Base-by-base conservation (phyloP, 2,329 filamentous ascomycete genomes). In the Madurella fahalii region DNA sequence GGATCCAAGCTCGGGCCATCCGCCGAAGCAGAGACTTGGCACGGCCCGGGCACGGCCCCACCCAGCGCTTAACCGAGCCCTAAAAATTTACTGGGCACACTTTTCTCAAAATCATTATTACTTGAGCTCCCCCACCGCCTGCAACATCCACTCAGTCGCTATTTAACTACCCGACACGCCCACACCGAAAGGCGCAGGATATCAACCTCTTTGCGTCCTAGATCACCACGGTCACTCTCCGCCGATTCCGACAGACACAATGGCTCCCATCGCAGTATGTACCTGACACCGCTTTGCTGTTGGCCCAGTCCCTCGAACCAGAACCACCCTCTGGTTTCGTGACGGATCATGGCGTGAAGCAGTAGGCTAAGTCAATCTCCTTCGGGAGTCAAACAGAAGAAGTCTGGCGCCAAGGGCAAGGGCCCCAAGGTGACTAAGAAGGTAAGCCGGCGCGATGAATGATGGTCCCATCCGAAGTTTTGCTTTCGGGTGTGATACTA, bases 181-280 rank as follows among this genome's bases (percentile, higher is more conserved):
- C 58, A 52, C 62, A 58, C 64, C 64, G 67, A 71, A 65, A 72
- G 79, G 82, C 90, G 90, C 87, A 94, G 90, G 90, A 94, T 94
- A 87, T 79, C 78, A 77, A 94, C 77, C 67, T 81, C 78, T 81
- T 81, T 81, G 78, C 78, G 78, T 77, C 71, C 71, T 71, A 63
- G n/a, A 50, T 42, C 56, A 37, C 64, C 53, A 58, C 61, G 50
- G 56, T 55, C 25, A 41, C 49, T 54, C 57, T 54, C 49, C 52
- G 54, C 57, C 52, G 52, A 58, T 52, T 56, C 62, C 64, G 68
- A 67, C 64, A 71, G 66, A 75, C 77, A 80, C 76, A 89, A 96
- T 96, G 90, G 88, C 87, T 85, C 83, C 87, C 77, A 81, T 81
- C 77, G 82, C 87, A 79, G 92, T 96, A 96, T 79, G 91, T 95